phyloP scores from a whole-genome alignment of 2,329 filamentous ascomycete species.

The Fusarium marasasianum region DNA sequence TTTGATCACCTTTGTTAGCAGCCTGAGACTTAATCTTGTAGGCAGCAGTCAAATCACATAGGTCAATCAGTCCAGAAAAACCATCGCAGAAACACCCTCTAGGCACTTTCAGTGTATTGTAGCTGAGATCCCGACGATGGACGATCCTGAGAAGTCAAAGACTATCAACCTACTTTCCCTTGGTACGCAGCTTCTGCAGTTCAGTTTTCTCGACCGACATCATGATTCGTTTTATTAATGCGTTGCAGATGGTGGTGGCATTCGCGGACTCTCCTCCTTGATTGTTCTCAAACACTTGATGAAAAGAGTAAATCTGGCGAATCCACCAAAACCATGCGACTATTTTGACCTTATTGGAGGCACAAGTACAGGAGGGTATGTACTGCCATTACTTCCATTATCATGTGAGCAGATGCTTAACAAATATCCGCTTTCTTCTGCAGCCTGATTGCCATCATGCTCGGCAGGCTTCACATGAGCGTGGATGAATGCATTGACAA shows the following conservation, averaged over 20 bases:
- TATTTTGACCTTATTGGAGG: neutral
- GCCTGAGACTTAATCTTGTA: too few species aligned
- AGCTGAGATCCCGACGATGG: too few species aligned
- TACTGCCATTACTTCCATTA: too few species aligned
- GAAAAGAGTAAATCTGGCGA: neutral
- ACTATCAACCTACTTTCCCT: fast-evolving
- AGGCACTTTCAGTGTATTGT: too few species aligned
- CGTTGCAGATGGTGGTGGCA: neutral
- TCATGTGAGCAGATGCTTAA: too few species aligned
- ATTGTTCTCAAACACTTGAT: neutral
- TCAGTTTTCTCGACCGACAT: too few species aligned
- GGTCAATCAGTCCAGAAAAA: neutral
- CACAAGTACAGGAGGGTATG: neutral
- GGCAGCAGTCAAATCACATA: too few species aligned
- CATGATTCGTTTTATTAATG: fast-evolving
- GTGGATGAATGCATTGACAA: neutral
- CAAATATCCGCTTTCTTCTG: neutral
- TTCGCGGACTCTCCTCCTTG: neutral
- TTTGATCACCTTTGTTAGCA: too few species aligned
- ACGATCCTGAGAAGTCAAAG: fast-evolving
- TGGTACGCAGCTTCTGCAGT: fast-evolving
- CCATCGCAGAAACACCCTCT: fast-evolving
- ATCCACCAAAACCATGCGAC: neutral
- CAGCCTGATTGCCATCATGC: neutral
- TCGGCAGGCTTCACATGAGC: neutral